Conservation (phyloP, 805 yeast genomes). For the Candida fluviatilis region DNA sequence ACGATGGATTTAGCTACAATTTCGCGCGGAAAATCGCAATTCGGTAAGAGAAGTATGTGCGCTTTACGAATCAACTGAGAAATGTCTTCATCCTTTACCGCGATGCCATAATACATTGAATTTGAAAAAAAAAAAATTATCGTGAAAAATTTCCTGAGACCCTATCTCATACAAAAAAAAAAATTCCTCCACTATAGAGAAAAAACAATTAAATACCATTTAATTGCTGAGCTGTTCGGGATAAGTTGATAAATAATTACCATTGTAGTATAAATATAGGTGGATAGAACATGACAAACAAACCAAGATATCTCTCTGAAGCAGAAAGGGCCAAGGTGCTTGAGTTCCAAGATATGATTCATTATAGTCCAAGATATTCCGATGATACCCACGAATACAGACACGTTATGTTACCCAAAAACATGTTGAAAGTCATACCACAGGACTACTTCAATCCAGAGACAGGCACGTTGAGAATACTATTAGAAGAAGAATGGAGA, state of each 20-base stretch:
- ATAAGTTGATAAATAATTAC: too few relatives aligned
- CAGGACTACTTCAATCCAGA: conserved; percentile 90
- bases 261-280: too few relatives aligned
- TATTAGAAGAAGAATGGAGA: conserved; percentile 97
- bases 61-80: not conserved
- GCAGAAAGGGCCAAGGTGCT: conserved; percentile 80
- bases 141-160: too few relatives aligned
- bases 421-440: conserved; percentile 91
- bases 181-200: not conserved
- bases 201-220: too few relatives aligned
- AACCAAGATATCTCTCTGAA: conserved; percentile 73
- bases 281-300: conserved; percentile 22
- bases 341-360: conserved; percentile 91
- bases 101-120: not conserved
- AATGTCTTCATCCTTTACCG: not conserved
- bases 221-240: too few relatives aligned
- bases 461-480: conserved; percentile 87
- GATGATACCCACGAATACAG: conserved; percentile 92
- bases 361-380: conserved; percentile 88
- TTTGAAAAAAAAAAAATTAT: not conserved
- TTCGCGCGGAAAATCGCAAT: not conserved
- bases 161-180: too few relatives aligned
- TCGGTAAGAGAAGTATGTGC: not conserved
- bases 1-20: conserved; percentile 2
- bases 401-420: conserved; percentile 95